Evolutionary conservation across 2,329 filamentous ascomycete genomes (phyloP), one percentile per base, ranked within the genome.

Genomic region (Cryphonectria parasitica): DNA sequence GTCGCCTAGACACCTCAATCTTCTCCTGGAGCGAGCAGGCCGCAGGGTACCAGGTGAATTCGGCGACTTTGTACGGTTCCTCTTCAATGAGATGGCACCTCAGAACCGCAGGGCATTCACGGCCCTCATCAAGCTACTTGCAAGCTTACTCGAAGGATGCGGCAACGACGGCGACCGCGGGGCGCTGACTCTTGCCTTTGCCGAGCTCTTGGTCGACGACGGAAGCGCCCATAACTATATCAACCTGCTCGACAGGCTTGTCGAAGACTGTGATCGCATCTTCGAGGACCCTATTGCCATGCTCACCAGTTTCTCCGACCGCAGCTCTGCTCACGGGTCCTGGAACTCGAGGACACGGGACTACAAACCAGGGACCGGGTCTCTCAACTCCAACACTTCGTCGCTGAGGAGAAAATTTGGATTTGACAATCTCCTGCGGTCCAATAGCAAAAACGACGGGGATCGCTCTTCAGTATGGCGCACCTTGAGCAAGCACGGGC

Each of bases 101-200:
- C 90, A 91, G 75, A 91, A 91, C 74, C 85, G 88, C 73, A 89
- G 95, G 72, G 94, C 95, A 0, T 93, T 98, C 74, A 91, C 92
- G 52, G 89, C 92, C 0, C 88, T 97, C 66, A 91, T 98, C 77
- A 95, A 94, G 76, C 86, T 98, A 43, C 85, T 98, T 34, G 92
- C 93, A 0, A 94, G 97, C 77, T 84, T 98, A 41, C 87, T 98
- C 8, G 94, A 97, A 74, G 94, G 93, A 2, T 97, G 94, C 74
- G 91, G 91, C 66, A 97, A 97, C 76, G 95, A 98, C 77, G 92
- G 94, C 43, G 95, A 98, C 78, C 88, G 95, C 64, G 95, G 95
- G 64, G 92, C 93, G 31, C 82, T 98, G 75, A 98, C 94, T 0
- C 89, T 93, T 61, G 92, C 94, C 0, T 98, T 98, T 82, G 91